Evolutionary conservation across 1,284 basidiomycete genomes (phyloP).

Genomic region (Megacollybia platyphylla): DNA sequence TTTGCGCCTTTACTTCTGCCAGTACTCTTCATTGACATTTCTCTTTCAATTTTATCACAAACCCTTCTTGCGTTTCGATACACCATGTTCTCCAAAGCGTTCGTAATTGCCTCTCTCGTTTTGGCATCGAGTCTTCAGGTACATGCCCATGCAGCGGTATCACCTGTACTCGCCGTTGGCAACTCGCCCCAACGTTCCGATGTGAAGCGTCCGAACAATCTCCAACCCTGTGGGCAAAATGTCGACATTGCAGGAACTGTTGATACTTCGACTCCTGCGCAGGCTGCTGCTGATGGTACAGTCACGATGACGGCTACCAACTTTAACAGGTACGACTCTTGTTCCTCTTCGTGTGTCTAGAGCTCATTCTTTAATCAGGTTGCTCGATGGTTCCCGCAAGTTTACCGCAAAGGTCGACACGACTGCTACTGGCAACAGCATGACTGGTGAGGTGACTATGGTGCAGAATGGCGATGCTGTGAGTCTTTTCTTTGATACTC

Average conservation of each 20-base stretch:
- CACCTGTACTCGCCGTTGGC: slow-evolving; percentile 32
- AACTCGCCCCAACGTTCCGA: slow-evolving; percentile 22
- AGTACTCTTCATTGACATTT: neutral
- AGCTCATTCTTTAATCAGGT: neutral
- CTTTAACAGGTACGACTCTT: slow-evolving; percentile 32
- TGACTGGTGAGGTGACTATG: slow-evolving; percentile 20
- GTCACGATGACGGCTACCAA: slow-evolving; percentile 30
- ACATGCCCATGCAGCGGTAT: slow-evolving; percentile 30
- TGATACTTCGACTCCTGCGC: slow-evolving; percentile 26
- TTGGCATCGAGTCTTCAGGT: slow-evolving; percentile 21
- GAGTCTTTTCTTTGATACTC: slow-evolving; percentile 6
- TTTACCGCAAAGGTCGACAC: slow-evolving; percentile 26
- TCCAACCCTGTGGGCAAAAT: slow-evolving; percentile 27
- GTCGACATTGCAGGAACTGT: slow-evolving; percentile 27
- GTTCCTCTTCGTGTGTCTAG: neutral
- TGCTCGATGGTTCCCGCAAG: slow-evolving; percentile 34
- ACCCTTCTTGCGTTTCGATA: neutral
- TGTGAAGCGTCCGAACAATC: slow-evolving; percentile 28
- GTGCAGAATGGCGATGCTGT: slow-evolving; percentile 25
- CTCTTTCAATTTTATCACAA: neutral
- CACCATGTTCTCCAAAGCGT: slow-evolving; percentile 22
- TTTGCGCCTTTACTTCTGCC: neutral
- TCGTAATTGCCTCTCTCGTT: slow-evolving; percentile 15
- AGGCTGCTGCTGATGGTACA: slow-evolving; percentile 25
- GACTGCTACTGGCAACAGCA: slow-evolving; percentile 23